phyloP scores from a whole-genome alignment of 495 filamentous ascomycete genomes.

The Sordaria brevicollis region DNA sequence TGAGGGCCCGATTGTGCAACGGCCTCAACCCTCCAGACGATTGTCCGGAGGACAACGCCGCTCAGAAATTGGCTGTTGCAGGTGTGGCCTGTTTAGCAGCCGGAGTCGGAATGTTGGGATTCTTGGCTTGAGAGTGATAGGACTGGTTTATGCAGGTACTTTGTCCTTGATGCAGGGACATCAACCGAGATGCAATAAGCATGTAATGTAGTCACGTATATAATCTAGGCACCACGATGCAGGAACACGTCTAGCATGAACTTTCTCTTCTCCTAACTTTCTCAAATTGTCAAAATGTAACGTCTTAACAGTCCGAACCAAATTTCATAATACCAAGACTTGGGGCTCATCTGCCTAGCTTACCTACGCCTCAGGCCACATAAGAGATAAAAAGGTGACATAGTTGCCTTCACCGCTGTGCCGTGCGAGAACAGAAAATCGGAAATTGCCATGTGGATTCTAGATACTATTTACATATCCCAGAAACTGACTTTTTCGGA shows the following conservation, averaged over 20 bases:
- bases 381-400: neutral
- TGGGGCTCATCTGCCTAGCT: neutral
- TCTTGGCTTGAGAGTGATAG: neutral
- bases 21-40: neutral
- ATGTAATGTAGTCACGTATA: neutral
- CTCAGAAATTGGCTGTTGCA: neutral
- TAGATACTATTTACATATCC: neutral
- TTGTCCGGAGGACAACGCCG: neutral
- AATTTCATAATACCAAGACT: neutral
- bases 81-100: neutral
- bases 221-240: neutral
- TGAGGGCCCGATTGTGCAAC: neutral
- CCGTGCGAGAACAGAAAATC: neutral
- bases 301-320: neutral
- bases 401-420: neutral
- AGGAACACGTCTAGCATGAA: too few species aligned
- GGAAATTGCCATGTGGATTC: neutral
- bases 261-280: neutral
- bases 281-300: neutral
- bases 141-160: neutral
- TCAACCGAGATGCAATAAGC: neutral
- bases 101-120: neutral
- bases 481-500: neutral
- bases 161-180: neutral
- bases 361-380: neutral